Conservation (phyloP, 441 rosid species). For the Eutrema salsugineum region DNA sequence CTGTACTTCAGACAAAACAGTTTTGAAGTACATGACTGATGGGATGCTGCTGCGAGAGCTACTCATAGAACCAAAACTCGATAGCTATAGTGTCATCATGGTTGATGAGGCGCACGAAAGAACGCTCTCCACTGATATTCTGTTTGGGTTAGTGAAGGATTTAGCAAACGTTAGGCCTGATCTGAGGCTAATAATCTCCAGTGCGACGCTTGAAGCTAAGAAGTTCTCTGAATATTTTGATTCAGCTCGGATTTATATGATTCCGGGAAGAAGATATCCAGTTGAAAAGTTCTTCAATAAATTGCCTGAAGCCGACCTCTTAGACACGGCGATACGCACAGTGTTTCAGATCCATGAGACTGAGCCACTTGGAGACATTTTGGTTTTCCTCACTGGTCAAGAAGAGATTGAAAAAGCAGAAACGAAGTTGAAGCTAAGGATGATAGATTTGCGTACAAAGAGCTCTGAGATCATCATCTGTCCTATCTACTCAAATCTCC, state of each 20-base stretch:
- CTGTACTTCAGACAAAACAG: conserved; percentile 87
- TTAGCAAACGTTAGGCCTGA: conserved; percentile 81
- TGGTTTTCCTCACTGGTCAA: conserved; percentile 91
- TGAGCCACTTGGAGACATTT: conserved; percentile 75
- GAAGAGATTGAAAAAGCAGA: conserved; percentile 98
- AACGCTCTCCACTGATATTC: conserved; percentile 90
- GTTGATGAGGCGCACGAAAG: conserved; percentile 98
- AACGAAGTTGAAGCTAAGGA: conserved; percentile 72
- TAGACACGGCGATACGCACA: conserved; percentile 85
- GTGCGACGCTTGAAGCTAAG: conserved; percentile 98
- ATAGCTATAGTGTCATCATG: conserved; percentile 84
- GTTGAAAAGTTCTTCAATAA: conserved; percentile 74
- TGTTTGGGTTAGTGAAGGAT: conserved; percentile 92
- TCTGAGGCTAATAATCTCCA: conserved; percentile 87
- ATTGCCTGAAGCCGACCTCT: conserved; percentile 73
- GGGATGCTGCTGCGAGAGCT: conserved; percentile 93
- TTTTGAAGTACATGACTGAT: conserved; percentile 91
- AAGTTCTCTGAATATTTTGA: conserved; percentile 95
- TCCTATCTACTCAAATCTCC: conserved; percentile 92
- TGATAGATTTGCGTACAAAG: conserved; percentile 73
- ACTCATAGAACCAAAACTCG: conserved; percentile 84
- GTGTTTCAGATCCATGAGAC: conserved; percentile 86
- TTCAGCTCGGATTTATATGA: conserved; percentile 77
- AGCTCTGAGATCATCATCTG: conserved; percentile 88
- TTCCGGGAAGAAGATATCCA: conserved; percentile 96